Base-by-base conservation (phyloP, 257 asterid species). In the Scutellaria baicalensis region DNA sequence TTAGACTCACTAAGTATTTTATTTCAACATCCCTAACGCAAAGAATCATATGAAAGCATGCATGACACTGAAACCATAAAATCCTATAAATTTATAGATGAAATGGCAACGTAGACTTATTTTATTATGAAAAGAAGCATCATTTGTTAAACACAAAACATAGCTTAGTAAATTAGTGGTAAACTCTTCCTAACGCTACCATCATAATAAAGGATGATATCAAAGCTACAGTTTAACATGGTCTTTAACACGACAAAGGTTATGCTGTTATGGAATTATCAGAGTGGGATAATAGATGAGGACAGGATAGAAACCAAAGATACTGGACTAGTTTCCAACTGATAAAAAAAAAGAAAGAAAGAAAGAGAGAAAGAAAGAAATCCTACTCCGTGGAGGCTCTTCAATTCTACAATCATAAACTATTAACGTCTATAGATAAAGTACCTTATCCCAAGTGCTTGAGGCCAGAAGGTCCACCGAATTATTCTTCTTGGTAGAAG, bases 361-460 rank as follows among this genome's bases (percentile, higher is more conserved):
- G n/a, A n/a, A n/a, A n/a, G n/a, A n/a, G n/a, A n/a, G n/a, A 64
- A 49, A 21, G 33, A 48, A 40, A 16, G 27, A 35, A 57, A 43
- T 64, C 51, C 11, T 27, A 74, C 59, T 56, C 52, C 47, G 31
- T 14, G 55, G 39, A 59, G 57, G 61, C 65, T 51, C 54, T 66
- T 63, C 64, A 33, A 43, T 42, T 49, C 44, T 49, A 43, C 36
- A 16, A 21, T 17, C 18, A 50, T 70, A 70, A 72, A 72, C 50
- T 59, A 55, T 11, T 55, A 51, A 50, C 8, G 31, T 44, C 62
- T 74, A 72, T 31, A 55, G 66, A 52, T 50, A 69, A 68, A 47
- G 33, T 83, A 92, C 98, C 94, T 83, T 82, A 54, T 88, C 89
- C 98, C 98, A 92, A 72, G 85, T 83, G 86, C 94, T 92, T 21